Conservation (phyloP, 306 rosid species). For the Casuarina equisetifolia region DNA sequence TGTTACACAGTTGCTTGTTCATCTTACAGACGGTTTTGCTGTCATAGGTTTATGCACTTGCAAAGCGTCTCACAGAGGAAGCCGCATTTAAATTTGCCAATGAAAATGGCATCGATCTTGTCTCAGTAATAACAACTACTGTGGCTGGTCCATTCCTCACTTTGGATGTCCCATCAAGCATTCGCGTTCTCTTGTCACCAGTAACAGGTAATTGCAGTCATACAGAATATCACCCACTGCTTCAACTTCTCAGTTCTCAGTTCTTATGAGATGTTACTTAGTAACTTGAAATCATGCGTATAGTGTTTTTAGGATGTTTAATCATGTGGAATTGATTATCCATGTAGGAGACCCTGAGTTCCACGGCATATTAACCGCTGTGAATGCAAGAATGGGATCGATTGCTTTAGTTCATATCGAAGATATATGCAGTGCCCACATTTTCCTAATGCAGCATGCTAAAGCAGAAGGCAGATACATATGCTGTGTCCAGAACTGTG, state of each 20-base stretch:
- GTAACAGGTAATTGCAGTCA: conserved; percentile 49
- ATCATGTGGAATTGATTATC: conserved; percentile 10
- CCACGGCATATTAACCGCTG: conserved; percentile 53
- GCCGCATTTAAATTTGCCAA: conserved; percentile 68
- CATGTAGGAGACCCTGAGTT: conserved; percentile 50
- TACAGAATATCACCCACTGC: too few species aligned
- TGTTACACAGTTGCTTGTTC: neutral
- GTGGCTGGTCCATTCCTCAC: conserved; percentile 83
- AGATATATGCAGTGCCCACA: conserved; percentile 77
- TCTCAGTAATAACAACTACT: conserved; percentile 64
- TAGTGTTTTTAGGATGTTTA: neutral
- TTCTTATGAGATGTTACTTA: neutral
- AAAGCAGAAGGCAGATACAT: conserved; percentile 65
- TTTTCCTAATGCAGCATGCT: conserved; percentile 71
- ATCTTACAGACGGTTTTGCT: neutral
- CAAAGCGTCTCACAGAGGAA: conserved; percentile 68
- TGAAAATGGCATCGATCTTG: conserved; percentile 65
- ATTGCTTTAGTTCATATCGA: conserved; percentile 67
- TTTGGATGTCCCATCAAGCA: conserved; percentile 58
- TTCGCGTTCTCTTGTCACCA: conserved; percentile 66
- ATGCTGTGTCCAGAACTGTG: conserved; percentile 53
- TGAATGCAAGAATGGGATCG: conserved; percentile 82
- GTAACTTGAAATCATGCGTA: too few species aligned
- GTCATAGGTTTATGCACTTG: conserved; percentile 62
- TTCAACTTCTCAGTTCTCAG: too few species aligned